phyloP scores from a whole-genome alignment of 2,329 filamentous ascomycete species.

The Teratosphaeria viscida region DNA sequence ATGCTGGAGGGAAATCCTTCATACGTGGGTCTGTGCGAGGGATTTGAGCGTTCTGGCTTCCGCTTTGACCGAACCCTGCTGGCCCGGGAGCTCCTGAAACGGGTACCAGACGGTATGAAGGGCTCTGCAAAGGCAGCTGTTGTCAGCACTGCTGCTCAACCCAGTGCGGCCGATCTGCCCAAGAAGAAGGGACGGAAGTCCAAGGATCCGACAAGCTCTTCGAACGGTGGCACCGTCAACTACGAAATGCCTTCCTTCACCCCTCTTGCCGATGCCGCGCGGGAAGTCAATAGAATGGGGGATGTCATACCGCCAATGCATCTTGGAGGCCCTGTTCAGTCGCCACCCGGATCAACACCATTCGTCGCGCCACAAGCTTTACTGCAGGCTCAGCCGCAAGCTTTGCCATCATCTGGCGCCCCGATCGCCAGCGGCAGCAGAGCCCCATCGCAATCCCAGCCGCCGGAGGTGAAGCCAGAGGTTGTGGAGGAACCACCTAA shows the following conservation, averaged over 20 bases:
- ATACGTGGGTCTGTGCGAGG: slow-evolving; percentile 46
- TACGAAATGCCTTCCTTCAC: slow-evolving; percentile 19
- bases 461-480: slow-evolving; percentile 13
- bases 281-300: slow-evolving; percentile 14
- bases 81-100: slow-evolving; percentile 40
- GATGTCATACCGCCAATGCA: background rate
- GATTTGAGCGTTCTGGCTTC: slow-evolving; percentile 40
- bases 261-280: slow-evolving; percentile 15
- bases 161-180: slow-evolving; percentile 5
- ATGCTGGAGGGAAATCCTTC: slow-evolving; percentile 45
- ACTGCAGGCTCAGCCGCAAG: background rate
- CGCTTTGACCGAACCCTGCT: slow-evolving; percentile 43
- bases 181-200: slow-evolving; percentile 10
- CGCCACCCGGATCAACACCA: background rate
- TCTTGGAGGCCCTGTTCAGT: slow-evolving; percentile 5
- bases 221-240: slow-evolving; percentile 10
- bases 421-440: background rate
- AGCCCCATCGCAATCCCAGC: slow-evolving; percentile 4
- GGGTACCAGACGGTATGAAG: slow-evolving; percentile 27
- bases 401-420: background rate
- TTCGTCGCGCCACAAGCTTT: background rate
- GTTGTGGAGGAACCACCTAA: slow-evolving; percentile 13
- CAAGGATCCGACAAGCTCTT: slow-evolving; percentile 7
- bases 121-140: background rate
- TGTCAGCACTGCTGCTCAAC: slow-evolving; percentile 8